These are phyloP conservation scores for Homolaphlyctis polyrhiza DNA, from an alignment of 371 early-diverging fungal genomes.

Conservation along the genomic window DNA sequence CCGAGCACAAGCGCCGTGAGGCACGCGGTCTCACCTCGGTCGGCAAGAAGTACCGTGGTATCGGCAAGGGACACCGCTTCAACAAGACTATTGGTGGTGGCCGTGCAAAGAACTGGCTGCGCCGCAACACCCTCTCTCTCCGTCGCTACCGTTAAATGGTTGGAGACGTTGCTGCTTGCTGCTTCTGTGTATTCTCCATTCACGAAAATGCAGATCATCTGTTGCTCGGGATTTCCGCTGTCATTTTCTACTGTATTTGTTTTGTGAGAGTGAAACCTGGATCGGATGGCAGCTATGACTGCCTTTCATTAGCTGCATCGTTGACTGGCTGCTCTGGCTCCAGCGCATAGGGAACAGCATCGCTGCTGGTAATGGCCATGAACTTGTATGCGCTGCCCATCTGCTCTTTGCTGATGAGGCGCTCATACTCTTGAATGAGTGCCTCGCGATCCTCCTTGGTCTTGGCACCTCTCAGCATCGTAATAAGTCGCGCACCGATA, in stretches of 20 bases:
- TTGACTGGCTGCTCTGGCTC: slow-evolving; percentile 1
- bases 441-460: slow-evolving; percentile 46
- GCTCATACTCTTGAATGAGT: slow-evolving; percentile 62
- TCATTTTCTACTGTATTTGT: neutral
- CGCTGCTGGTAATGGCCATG: slow-evolving; percentile 17
- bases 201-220: too few relatives aligned
- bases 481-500: slow-evolving; percentile 68
- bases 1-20: slow-evolving; percentile 98
- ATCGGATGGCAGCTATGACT: too few relatives aligned
- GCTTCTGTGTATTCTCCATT: neutral
- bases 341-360: slow-evolving; percentile 25
- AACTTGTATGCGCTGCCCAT: slow-evolving; percentile 41
- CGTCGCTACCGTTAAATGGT: slow-evolving; percentile 46
- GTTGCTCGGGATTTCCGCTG: neutral
- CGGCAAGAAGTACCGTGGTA: slow-evolving; percentile 96
- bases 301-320: neutral
- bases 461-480: slow-evolving; percentile 60
- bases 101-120: slow-evolving; percentile 72
- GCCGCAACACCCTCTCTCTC: slow-evolving; percentile 63
- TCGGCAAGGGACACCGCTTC: slow-evolving; percentile 96
- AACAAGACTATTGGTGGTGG: slow-evolving; percentile 98
- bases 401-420: slow-evolving; percentile 25
- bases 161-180: neutral
- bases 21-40: slow-evolving; percentile 95
- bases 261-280: neutral